A percentile compares a stretch with the other conserved stretches of the same genome.
Evolutionary conservation across 202 grass and related monocot genomes (phyloP).

Genomic region (Thinopyrum obtusiflorum): DNA sequence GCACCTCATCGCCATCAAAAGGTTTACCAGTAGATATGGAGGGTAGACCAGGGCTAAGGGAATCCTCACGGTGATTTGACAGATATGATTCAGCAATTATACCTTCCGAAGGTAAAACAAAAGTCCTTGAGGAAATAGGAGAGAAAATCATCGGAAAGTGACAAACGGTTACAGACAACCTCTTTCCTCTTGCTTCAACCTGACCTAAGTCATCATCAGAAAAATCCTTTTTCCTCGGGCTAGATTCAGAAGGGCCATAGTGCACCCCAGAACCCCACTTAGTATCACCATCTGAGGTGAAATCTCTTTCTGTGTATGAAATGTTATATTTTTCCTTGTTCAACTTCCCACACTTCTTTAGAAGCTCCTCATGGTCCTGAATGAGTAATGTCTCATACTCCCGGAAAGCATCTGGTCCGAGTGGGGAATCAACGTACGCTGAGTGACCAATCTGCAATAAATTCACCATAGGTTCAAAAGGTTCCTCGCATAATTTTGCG

Average conservation of each 20-base stretch:
- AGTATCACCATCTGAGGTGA: slow-evolving; percentile 40
- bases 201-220: slow-evolving; percentile 41
- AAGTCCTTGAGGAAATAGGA: slow-evolving; percentile 74
- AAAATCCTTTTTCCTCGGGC: slow-evolving; percentile 31
- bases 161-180: slow-evolving; percentile 57
- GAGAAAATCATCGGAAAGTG: slow-evolving; percentile 91
- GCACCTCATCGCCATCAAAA: slow-evolving; percentile 75
- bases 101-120: slow-evolving; percentile 83
- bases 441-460: slow-evolving; percentile 76
- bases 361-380: slow-evolving; percentile 89
- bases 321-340: slow-evolving; percentile 27
- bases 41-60: slow-evolving; percentile 72
- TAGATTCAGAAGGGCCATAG: slow-evolving; percentile 43
- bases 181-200: slow-evolving; percentile 30
- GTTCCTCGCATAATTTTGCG: background rate
- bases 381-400: slow-evolving; percentile 81
- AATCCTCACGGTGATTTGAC: slow-evolving; percentile 68
- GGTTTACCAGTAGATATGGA: slow-evolving; percentile 63
- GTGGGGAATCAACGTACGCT: slow-evolving; percentile 71
- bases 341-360: slow-evolving; percentile 53
- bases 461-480: slow-evolving; percentile 27
- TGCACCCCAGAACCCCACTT: slow-evolving; percentile 42
- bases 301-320: slow-evolving; percentile 23
- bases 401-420: slow-evolving; percentile 91
- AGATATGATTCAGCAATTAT: slow-evolving; percentile 70